Conservation (phyloP, 1,284 basidiomycete species). For the Trichosporon ovoides region DNA sequence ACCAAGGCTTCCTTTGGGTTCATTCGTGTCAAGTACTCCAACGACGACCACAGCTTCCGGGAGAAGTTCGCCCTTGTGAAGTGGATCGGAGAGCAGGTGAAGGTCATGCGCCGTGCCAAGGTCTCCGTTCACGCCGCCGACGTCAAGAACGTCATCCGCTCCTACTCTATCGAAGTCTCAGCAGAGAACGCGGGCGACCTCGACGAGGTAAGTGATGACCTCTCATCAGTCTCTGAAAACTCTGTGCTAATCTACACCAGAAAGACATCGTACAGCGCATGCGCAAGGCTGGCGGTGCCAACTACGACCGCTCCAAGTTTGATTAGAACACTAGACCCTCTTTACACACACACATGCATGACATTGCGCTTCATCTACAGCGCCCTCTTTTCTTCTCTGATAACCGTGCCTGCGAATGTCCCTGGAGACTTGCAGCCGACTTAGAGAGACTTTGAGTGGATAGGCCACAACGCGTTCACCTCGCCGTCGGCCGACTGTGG, state of each 20-base stretch:
- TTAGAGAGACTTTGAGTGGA: too few species aligned
- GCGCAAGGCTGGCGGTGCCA: conserved; percentile 44
- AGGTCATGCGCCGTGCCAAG: conserved; percentile 86
- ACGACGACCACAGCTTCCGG: conserved; percentile 63
- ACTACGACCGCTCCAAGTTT: conserved; percentile 48
- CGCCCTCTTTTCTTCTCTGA: too few species aligned
- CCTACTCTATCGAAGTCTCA: conserved; percentile 78
- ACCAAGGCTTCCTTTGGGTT: conserved; percentile 75
- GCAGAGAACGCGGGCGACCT: conserved; percentile 74
- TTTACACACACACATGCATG: background rate
- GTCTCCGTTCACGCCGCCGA: conserved; percentile 81
- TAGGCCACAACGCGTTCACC: too few species aligned
- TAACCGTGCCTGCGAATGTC: too few species aligned
- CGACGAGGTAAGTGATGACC: conserved; percentile 68
- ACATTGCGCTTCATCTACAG: background rate
- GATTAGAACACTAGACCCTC: conserved; percentile 29
- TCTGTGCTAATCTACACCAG: conserved; percentile 15
- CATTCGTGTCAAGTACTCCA: conserved; percentile 72
- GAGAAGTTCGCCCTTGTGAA: conserved; percentile 86
- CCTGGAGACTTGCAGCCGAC: too few species aligned
- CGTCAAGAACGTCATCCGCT: conserved; percentile 71
- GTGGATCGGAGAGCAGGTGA: conserved; percentile 80
- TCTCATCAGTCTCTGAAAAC: background rate
- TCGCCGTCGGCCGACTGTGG: too few species aligned
- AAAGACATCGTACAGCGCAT: conserved; percentile 39